These are phyloP conservation scores for Lolium multiflorum DNA, from an alignment of 176 grass and related monocot genomes.

Conservation along the genomic window DNA sequence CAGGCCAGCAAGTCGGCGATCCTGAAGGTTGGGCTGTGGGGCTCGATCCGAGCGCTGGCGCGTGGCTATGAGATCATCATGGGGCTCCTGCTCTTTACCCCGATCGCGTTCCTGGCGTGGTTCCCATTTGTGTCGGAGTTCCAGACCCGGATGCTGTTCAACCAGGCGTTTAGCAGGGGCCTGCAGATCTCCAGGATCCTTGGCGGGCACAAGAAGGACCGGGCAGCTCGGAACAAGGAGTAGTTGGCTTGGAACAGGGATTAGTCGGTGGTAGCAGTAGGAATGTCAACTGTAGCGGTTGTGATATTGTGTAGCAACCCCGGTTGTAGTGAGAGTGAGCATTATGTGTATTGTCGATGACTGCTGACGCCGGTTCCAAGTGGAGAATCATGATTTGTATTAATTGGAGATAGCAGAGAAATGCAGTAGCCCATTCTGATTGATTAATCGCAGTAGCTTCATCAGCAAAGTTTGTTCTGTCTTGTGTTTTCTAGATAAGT, in stretches of 20 bases:
- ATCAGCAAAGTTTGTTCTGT: no score
- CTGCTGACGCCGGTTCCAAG: not conserved
- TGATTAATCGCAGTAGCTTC: not conserved
- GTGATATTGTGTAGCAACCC: not conserved
- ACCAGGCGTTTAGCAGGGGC: constrained; percentile 95
- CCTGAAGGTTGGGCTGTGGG: constrained; percentile 52
- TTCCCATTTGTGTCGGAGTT: constrained; percentile 95
- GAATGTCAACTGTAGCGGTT: not conserved
- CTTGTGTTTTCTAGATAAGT: no score
- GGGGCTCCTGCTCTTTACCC: constrained; percentile 88
- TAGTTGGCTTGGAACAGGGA: no score
- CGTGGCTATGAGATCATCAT: constrained; percentile 89
- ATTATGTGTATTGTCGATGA: not conserved
- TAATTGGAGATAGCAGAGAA: not conserved
- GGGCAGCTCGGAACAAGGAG: no score
- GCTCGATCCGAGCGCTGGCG: constrained; percentile 76
- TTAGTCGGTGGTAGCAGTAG: no score
- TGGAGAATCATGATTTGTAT: not conserved
- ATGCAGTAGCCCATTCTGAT: not conserved
- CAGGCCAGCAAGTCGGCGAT: constrained; percentile 63
- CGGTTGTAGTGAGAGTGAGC: not conserved
- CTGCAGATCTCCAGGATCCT: constrained; percentile 68
- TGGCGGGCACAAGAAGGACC: no score
- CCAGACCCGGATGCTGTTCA: constrained; percentile 96
- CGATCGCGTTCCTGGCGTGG: constrained; percentile 85